Percentiles rank a stretch among this genome's conserved stretches.
Evolutionary conservation across 352 stramenopile species (phyloP).

Genomic region (Peronospora tabacina): DNA sequence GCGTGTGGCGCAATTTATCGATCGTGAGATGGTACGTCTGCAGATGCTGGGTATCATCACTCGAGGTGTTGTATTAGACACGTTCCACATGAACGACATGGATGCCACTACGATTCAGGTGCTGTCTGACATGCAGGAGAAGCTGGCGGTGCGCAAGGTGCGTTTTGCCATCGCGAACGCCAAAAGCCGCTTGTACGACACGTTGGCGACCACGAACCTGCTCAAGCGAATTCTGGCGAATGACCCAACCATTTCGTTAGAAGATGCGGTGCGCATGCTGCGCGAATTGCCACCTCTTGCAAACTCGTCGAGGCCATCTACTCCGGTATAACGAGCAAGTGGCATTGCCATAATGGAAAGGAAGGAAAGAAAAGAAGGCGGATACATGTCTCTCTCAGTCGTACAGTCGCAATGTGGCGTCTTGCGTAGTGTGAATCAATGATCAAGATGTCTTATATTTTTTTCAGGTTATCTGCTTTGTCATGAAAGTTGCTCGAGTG

Average conservation of each 20-base stretch:
- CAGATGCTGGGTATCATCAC: conserved; percentile 12
- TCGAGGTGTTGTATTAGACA: conserved; percentile 15
- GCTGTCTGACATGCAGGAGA: conserved; percentile 17
- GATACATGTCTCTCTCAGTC: not conserved
- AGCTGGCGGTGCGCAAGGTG: conserved; percentile 15
- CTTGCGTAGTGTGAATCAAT: not conserved
- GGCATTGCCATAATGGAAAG: conserved; percentile 1
- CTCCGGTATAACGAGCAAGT: conserved; percentile 3
- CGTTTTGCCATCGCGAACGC: conserved; percentile 15
- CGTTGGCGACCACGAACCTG: conserved; percentile 13
- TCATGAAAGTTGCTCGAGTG: no score
- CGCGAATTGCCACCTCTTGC: conserved; percentile 9
- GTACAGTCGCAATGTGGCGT: not conserved
- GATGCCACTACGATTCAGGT: conserved; percentile 21
- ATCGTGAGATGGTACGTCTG: conserved; percentile 12
- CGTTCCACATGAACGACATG: conserved; percentile 22
- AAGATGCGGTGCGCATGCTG: conserved; percentile 12
- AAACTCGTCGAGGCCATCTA: conserved; percentile 1
- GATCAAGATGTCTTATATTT: not conserved
- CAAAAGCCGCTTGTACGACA: conserved; percentile 15
- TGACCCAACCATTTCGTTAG: conserved; percentile 16
- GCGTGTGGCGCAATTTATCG: conserved; percentile 14
- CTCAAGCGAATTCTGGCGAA: conserved; percentile 16
- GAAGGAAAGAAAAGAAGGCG: not conserved
- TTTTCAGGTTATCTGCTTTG: no score